Base-by-base conservation (phyloP, 129 eudicot genomes). In the Saussurea involucrata region DNA sequence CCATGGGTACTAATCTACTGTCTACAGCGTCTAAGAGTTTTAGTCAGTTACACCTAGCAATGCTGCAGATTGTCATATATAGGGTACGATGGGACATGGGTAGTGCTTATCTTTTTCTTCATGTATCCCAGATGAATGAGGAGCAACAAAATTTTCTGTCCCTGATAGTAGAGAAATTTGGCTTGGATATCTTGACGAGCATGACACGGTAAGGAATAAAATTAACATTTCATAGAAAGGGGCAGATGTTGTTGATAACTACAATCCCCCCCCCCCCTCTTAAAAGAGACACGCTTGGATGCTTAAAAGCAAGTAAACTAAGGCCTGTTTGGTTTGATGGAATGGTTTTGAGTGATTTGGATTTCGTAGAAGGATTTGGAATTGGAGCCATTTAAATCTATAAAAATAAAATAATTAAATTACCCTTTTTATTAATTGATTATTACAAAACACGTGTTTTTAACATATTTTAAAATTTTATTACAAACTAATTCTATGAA, bases 171-270 rank as follows among this genome's bases (percentile, higher is more conserved):
- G 78, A 82, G 63, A 40, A 46, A 33, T 65, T 24, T 22, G 74
- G 81, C 24, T 8, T 70, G 64, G 69, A 82, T 49, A 22, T 76
- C 69, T 69, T 55, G 66, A 24, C 53, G 4, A 61, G 12, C 63
- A 63, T 63, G 69, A 12, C 42, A 82, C 11, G 58, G 81, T 82
- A 82, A 70, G 46, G 4, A 69, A 68, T 44, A 17, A 15, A 66
- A 24, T 25, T n/a, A 69, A 25, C 17, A 68, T 2, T 27, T 65
- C 21, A 42, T 44, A 29, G 18, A 31, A 32, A 68, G 21, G 33
- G 61, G 31, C 69, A 55, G 15, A 77, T 55, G 28, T 55, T 69
- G 12, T 18, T 53, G 55, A 34, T 36, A 12, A n/a, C 72, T 33
- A 18, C 27, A 18, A 5, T 11, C 24, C 57, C 20, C 55, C 55